These are phyloP conservation scores for Hypoxylon sp. DNA, from an alignment of 2,329 filamentous ascomycete species.

Conservation along the genomic window DNA sequence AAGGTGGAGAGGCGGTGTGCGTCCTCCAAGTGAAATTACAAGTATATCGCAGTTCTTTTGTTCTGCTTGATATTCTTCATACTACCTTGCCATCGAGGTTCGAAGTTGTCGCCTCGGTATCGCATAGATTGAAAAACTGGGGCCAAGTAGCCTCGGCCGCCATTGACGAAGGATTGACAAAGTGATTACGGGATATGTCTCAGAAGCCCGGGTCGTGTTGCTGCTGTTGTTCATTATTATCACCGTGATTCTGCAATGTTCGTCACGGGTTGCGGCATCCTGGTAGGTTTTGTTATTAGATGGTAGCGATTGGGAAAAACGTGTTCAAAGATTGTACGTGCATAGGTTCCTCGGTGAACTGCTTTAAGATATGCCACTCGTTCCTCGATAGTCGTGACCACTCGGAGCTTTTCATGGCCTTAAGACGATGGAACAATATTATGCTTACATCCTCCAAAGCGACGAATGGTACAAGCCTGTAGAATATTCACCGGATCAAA, in stretches of 20 bases:
- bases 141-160: conserved; percentile 10
- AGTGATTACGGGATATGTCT: conserved; percentile 26
- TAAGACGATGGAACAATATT: conserved; percentile 4
- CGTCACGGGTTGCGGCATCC: conserved; percentile 27
- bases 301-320: conserved; percentile 18
- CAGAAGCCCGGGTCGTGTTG: conserved; percentile 11
- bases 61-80: conserved; percentile 7
- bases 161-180: conserved; percentile 13
- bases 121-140: conserved; percentile 31
- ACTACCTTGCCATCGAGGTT: conserved; percentile 13
- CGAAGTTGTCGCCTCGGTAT: conserved; percentile 30
- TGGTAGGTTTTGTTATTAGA: conserved; percentile 9
- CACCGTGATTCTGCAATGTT: conserved; percentile 10
- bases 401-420: conserved; percentile 11
- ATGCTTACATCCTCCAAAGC: background rate
- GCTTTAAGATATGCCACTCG: conserved; percentile 7
- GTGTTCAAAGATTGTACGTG: conserved; percentile 25
- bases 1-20: conserved; percentile 18
- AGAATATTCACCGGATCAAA: background rate
- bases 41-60: conserved; percentile 2
- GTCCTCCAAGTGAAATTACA: background rate
- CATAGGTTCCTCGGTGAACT: conserved; percentile 24
- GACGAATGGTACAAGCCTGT: background rate
- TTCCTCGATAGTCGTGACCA: conserved; percentile 11
- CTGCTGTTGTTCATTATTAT: conserved; percentile 8